Percentiles rank a stretch among this genome's conserved stretches.
Evolutionary conservation across 169 alveolate species (phyloP).

Genomic region (Blepharisma undulans): DNA sequence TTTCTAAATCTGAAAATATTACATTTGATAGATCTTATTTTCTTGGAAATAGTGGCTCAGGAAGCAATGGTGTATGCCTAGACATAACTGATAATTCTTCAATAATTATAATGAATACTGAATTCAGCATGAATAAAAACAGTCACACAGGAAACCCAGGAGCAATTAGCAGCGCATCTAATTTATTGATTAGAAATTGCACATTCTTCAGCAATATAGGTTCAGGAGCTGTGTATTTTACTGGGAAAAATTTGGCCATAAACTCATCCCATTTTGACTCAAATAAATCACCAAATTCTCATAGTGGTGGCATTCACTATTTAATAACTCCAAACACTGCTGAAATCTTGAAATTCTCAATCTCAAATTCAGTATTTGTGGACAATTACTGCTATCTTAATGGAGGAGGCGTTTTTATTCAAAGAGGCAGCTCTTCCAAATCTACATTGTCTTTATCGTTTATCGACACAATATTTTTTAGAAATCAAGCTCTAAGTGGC

Average conservation of each 20-base stretch:
- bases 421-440: not conserved
- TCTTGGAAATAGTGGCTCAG: not conserved
- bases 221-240: not conserved
- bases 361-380: not conserved
- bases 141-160: not conserved
- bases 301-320: too few relatives aligned
- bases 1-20: not conserved
- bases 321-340: too few relatives aligned
- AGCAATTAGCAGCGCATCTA: not conserved
- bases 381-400: too few relatives aligned
- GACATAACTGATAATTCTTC: too few relatives aligned
- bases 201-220: not conserved
- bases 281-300: not conserved
- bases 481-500: not conserved
- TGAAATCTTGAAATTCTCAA: too few relatives aligned
- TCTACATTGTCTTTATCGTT: not conserved
- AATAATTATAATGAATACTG: not conserved
- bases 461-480: not conserved
- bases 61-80: not conserved
- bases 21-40: too few relatives aligned
- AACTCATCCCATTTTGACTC: not conserved
- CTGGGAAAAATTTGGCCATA: not conserved
- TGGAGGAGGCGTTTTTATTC: not conserved
- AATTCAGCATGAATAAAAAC: too few relatives aligned
- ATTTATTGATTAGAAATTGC: not conserved